phyloP scores from a whole-genome alignment of 2,329 filamentous ascomycete species.

The Exophiala spinifera region DNA sequence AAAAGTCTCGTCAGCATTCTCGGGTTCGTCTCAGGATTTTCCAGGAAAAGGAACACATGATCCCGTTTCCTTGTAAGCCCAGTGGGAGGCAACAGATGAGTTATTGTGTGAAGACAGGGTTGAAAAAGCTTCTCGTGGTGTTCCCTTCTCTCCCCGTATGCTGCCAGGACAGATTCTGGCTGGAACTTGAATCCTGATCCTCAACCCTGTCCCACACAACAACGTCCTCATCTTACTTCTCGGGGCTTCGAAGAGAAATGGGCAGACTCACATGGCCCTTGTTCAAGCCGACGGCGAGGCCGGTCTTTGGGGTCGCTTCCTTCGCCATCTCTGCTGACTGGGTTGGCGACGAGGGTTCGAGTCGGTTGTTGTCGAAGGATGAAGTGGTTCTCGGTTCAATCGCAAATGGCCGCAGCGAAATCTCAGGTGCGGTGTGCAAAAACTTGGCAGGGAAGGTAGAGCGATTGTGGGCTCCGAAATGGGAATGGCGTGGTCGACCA shows the following conservation, averaged over 20 bases:
- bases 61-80: too few species aligned
- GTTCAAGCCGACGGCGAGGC: constrained; percentile 61
- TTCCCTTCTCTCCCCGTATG: too few species aligned
- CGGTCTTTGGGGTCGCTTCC: constrained; percentile 43
- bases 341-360: constrained; percentile 8
- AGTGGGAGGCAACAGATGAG: too few species aligned
- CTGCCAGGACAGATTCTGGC: too few species aligned
- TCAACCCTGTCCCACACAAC: neutral
- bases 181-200: too few species aligned
- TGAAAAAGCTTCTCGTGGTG: too few species aligned
- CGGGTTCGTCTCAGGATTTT: too few species aligned
- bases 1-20: neutral
- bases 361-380: neutral
- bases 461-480: constrained; percentile 19
- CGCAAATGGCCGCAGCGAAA: constrained; percentile 7
- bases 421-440: constrained; percentile 4
- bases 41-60: too few species aligned
- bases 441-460: constrained; percentile 10
- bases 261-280: constrained; percentile 61
- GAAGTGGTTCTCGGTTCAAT: constrained; percentile 1
- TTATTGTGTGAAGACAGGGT: too few species aligned
- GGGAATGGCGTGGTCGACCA: constrained; percentile 3
- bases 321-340: constrained; percentile 46
- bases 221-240: neutral
- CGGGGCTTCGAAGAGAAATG: neutral